Evolutionary conservation across 768 basidiomycete genomes (phyloP).

Genomic region (Boletellus sp.): DNA sequence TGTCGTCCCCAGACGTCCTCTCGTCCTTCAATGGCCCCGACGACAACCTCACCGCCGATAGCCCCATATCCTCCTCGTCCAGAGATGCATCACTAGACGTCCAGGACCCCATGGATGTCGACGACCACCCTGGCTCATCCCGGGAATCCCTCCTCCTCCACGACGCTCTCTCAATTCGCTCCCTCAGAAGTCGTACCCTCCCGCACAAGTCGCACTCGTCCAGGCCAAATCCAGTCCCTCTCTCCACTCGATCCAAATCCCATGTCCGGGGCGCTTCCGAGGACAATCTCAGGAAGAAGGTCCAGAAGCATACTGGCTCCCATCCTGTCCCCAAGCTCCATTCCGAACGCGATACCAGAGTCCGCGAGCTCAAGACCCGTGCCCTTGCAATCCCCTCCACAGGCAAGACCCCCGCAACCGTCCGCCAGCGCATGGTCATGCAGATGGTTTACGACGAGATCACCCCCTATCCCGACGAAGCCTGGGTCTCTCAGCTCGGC

Average conservation of each 20-base stretch:
- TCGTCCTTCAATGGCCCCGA: conserved; percentile 32
- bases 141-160: conserved; percentile 25
- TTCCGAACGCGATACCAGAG: conserved; percentile 30
- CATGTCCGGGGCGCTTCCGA: conserved; percentile 22
- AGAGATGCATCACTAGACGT: conserved; percentile 32
- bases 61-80: conserved; percentile 31
- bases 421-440: conserved; percentile 53
- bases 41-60: conserved; percentile 27
- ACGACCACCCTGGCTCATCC: conserved; percentile 20
- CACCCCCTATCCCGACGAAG: conserved; percentile 60
- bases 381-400: conserved; percentile 33
- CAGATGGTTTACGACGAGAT: conserved; percentile 64
- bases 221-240: conserved; percentile 22
- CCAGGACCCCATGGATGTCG: conserved; percentile 26
- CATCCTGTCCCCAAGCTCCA: conserved; percentile 19
- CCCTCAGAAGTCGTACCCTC: conserved; percentile 24
- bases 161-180: conserved; percentile 22
- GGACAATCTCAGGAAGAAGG: conserved; percentile 27
- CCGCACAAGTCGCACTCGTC: conserved; percentile 26
- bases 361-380: conserved; percentile 30
- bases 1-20: conserved; percentile 31
- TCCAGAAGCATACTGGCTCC: conserved; percentile 21
- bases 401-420: conserved; percentile 48
- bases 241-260: conserved; percentile 26
- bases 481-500: conserved; percentile 58